Conservation (phyloP, 2,329 filamentous ascomycete species). For the Phialophora verrucosa region DNA sequence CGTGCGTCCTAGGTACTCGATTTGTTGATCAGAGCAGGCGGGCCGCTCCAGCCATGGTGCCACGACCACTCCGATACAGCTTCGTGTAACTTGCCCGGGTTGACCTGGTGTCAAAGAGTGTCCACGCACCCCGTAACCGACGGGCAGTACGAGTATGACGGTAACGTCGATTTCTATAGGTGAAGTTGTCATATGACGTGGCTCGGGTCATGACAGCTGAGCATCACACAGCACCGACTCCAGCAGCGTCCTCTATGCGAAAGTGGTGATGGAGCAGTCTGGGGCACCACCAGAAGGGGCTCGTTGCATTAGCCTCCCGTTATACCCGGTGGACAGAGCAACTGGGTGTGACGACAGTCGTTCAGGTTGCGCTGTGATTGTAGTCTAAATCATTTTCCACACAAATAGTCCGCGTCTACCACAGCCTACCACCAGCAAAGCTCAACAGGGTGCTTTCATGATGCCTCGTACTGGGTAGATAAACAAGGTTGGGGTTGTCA, state of each 20-base stretch:
- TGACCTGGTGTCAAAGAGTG: not conserved
- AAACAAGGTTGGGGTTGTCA: not conserved
- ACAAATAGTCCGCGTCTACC: not conserved
- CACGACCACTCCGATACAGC: not conserved
- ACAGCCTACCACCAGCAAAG: not conserved
- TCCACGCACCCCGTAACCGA: not conserved
- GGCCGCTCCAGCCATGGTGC: not conserved
- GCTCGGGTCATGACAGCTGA: not conserved
- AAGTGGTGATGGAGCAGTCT: not conserved
- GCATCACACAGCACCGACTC: not conserved
- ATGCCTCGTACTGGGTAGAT: not conserved
- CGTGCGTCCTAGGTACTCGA: not conserved
- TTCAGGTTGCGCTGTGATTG: not conserved
- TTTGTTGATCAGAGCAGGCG: not conserved
- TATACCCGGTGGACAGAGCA: not conserved
- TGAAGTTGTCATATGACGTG: not conserved
- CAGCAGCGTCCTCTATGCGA: not conserved
- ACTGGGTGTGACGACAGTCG: not conserved
- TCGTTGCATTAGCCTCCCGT: not conserved
- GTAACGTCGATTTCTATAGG: not conserved
- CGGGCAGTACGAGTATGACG: not conserved
- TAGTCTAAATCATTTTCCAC: not conserved
- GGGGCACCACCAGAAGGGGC: not conserved
- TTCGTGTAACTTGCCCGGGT: not conserved
- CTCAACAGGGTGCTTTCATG: not conserved